Conservation (phyloP, 306 rosid species). For the Nissolia schottii region DNA sequence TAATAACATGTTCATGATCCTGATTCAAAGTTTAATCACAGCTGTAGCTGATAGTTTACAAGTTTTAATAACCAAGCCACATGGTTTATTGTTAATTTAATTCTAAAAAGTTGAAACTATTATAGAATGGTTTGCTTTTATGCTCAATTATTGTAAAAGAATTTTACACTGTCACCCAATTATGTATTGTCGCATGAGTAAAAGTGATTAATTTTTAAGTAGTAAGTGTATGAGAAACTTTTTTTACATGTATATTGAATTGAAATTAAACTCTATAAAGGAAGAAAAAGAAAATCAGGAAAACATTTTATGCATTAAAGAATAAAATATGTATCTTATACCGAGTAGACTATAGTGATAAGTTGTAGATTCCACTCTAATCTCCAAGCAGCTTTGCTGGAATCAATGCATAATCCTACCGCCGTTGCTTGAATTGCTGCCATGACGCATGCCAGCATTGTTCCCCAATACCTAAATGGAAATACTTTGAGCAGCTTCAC, state of each 20-base stretch:
- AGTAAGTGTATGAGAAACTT: no score
- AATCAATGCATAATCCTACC: constrained; percentile 45
- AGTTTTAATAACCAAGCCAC: background rate
- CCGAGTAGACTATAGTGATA: constrained; percentile 62
- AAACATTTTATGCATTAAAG: background rate
- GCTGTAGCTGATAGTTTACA: background rate
- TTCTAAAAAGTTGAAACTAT: background rate
- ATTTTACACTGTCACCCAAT: no score
- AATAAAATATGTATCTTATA: no score
- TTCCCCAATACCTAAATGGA: constrained; percentile 51
- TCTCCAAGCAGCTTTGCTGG: constrained; percentile 40
- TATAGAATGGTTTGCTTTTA: no score
- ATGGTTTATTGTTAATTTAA: background rate
- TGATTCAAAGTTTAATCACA: background rate
- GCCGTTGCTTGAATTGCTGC: constrained; percentile 47
- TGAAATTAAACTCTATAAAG: background rate
- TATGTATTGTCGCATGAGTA: no score
- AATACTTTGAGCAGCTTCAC: constrained; percentile 39
- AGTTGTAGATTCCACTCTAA: constrained; percentile 56
- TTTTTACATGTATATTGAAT: no score
- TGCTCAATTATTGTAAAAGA: no score
- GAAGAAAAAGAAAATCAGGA: background rate
- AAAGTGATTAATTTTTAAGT: no score
- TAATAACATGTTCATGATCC: background rate
- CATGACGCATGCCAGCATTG: constrained; percentile 49